Percentiles rank a stretch among this genome's conserved stretches.
These are phyloP conservation scores for Cercospora zeae-maydis DNA, from an alignment of 2,329 filamentous ascomycete genomes.

Conservation along the genomic window DNA sequence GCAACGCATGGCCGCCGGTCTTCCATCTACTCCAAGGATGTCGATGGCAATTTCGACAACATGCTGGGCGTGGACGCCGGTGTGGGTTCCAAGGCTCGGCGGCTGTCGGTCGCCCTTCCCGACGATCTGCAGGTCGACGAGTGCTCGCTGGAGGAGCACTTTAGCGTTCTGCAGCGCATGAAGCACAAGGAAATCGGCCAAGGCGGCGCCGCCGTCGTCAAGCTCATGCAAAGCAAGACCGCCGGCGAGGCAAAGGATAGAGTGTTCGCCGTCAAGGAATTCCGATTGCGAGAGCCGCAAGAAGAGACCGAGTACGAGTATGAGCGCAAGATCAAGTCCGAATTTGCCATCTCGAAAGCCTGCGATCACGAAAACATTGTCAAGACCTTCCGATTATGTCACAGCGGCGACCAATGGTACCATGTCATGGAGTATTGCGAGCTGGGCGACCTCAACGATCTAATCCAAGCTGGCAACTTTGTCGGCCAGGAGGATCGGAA, in stretches of 20 bases:
- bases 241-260: constrained; percentile 40
- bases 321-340: constrained; percentile 84
- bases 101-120: constrained; percentile 33
- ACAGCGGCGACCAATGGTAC: constrained; percentile 71
- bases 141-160: constrained; percentile 44
- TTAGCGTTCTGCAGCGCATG: constrained; percentile 65
- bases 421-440: constrained; percentile 92
- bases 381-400: constrained; percentile 70
- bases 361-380: constrained; percentile 85
- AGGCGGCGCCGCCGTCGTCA: constrained; percentile 78
- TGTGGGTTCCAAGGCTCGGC: constrained; percentile 36
- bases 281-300: constrained; percentile 65
- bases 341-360: constrained; percentile 83
- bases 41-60: constrained; percentile 28
- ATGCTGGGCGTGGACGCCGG: constrained; percentile 33
- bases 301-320: constrained; percentile 69
- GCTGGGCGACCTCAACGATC: constrained; percentile 72
- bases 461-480: constrained; percentile 68
- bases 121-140: constrained; percentile 34
- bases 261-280: constrained; percentile 83
- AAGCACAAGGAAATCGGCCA: constrained; percentile 74
- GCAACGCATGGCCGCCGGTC: constrained; percentile 30
- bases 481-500: constrained; percentile 61
- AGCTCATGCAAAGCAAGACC: constrained; percentile 71
- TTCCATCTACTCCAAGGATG: constrained; percentile 33